Evolutionary conservation across 371 early-diverging fungal genomes (phyloP).

Genomic region (Mortierella sp.): DNA sequence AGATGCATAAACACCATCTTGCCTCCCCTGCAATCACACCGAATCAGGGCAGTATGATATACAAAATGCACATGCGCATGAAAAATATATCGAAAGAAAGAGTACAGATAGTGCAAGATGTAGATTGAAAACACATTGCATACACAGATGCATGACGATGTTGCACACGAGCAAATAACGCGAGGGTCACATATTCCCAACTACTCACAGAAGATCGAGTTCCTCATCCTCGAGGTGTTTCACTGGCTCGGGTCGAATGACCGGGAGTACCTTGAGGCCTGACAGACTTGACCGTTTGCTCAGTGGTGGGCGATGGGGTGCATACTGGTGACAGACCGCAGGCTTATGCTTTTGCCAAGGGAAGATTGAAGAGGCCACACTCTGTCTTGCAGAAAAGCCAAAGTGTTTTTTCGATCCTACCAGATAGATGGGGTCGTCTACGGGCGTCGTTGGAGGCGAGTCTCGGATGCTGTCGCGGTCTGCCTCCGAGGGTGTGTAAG

Average conservation of each 20-base stretch:
- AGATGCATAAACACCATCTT: no score
- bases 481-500: constrained; percentile 41
- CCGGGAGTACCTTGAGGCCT: constrained; percentile 43
- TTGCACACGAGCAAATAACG: no score
- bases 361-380: constrained; percentile 41
- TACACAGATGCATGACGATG: not conserved
- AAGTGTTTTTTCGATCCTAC: constrained; percentile 42
- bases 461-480: constrained; percentile 13
- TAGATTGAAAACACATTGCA: not conserved
- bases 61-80: no score
- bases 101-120: no score
- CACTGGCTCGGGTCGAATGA: constrained; percentile 28
- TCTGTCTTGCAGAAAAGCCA: constrained; percentile 42
- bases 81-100: no score
- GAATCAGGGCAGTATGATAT: no score
- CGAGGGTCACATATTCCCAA: no score
- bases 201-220: constrained; percentile 48
- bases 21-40: no score
- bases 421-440: constrained; percentile 41
- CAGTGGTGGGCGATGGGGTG: constrained; percentile 44
- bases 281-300: constrained; percentile 41
- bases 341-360: constrained; percentile 54
- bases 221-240: constrained; percentile 34
- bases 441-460: constrained; percentile 32
- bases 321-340: constrained; percentile 50